Evolutionary conservation across 2,329 filamentous ascomycete genomes (phyloP), one percentile per base, ranked within the genome.

Genomic region (Aspergillus sp.): DNA sequence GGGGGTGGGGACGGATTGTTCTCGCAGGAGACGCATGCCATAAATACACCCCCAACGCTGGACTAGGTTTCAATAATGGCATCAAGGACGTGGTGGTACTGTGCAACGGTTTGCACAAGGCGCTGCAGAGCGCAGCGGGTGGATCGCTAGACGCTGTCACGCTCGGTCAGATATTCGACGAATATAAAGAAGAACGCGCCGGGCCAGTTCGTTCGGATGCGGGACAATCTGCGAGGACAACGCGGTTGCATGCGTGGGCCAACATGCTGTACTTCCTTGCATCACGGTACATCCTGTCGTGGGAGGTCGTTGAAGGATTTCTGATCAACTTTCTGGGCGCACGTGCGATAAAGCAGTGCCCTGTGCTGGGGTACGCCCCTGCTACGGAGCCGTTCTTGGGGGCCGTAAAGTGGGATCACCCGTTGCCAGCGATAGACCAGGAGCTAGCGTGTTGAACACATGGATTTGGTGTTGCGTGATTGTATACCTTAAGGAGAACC

Each of bases 21-120:
- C 71, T 80, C 0, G 70, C 65, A 0, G 77, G 78, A 0, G 78
- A 80, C 43, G 65, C 77, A 0, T 70, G 69, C 1, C 77, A 79
- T 58, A 79, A 79, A 43, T 73, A 74, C 54, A 78, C 76, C 0
- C 75, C 78, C 0, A 77, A 73, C 51, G 67, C 73, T 0, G 76
- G 74, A 0, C 66, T 69, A 10, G 48, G 48, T 0, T 72, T 72
- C 39, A 78, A 79, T 63, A 72, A 72, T 19, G 77, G 72, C 0
- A 65, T 79, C 1, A 69, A 74, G 36, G 75, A 78, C 54, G 55
- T 67, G 4, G 62, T 66, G 30, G 56, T 58, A 6, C 55, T 66
- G 3, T 62, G 61, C 39, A 67, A 69, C 21, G 41, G 52, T 28
- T 58, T 69, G 36, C 39, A 48, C 30, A 43, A 48, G 38, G 21